These are phyloP conservation scores for Ophiostoma sp. DNA, from an alignment of 2,329 filamentous ascomycete genomes.

Conservation along the genomic window DNA sequence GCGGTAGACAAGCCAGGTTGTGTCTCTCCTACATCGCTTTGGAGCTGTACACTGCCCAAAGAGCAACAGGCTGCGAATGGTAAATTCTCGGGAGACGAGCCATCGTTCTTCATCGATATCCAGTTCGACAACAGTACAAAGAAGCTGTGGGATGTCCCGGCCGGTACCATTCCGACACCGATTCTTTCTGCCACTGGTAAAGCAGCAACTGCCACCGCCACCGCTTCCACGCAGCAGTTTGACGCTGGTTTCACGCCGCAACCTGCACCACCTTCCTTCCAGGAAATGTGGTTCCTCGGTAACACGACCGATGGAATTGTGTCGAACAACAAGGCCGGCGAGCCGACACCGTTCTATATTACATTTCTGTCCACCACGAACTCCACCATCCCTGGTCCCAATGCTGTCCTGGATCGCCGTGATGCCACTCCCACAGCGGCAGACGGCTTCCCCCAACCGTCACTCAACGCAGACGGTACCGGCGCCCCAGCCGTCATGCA, in stretches of 20 bases:
- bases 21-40: conserved; percentile 69
- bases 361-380: conserved; percentile 60
- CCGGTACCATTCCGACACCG: conserved; percentile 37
- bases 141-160: conserved; percentile 51
- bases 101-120: conserved; percentile 79
- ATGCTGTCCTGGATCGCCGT: conserved; percentile 35
- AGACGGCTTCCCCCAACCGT: conserved; percentile 62
- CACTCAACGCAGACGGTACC: conserved; percentile 65
- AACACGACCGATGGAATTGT: conserved; percentile 78
- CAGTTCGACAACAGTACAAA: conserved; percentile 64
- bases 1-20: conserved; percentile 66
- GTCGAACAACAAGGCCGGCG: conserved; percentile 70
- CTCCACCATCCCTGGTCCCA: conserved; percentile 35
- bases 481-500: conserved; percentile 71
- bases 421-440: conserved; percentile 31
- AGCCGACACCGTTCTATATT: conserved; percentile 86
- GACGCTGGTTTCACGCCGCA: conserved; percentile 47
- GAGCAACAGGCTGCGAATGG: conserved; percentile 66
- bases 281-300: conserved; percentile 79
- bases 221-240: conserved; percentile 22
- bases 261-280: conserved; percentile 59
- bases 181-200: neutral
- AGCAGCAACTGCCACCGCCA: neutral
- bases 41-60: conserved; percentile 84
- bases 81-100: conserved; percentile 66